Evolutionary conservation across 2,329 filamentous ascomycete species (phyloP).

Genomic region (Alternaria burnsii): DNA sequence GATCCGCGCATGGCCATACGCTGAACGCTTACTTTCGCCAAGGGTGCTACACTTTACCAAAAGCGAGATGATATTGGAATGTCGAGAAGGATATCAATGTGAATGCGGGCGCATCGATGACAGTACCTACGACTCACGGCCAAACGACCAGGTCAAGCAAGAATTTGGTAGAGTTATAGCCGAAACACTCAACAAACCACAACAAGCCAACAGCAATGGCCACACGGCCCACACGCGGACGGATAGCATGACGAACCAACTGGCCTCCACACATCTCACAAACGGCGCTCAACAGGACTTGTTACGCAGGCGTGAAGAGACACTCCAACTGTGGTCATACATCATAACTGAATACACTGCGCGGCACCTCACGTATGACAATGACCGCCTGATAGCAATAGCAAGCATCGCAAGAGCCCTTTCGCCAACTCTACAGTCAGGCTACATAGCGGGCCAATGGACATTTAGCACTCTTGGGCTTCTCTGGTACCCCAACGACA

Average conservation of each 20-base stretch:
- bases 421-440: slow-evolving; percentile 34
- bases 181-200: slow-evolving; percentile 24
- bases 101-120: slow-evolving; percentile 49
- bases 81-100: slow-evolving; percentile 47
- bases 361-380: slow-evolving; percentile 44
- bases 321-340: slow-evolving; percentile 47
- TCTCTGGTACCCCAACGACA: slow-evolving; percentile 48
- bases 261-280: slow-evolving; percentile 38
- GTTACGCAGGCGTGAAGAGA: slow-evolving; percentile 35
- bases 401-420: slow-evolving; percentile 43
- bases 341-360: slow-evolving; percentile 49
- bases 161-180: slow-evolving; percentile 39
- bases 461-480: slow-evolving; percentile 46
- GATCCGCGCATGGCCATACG: slow-evolving; percentile 46
- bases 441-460: slow-evolving; percentile 50
- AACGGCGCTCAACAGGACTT: slow-evolving; percentile 28
- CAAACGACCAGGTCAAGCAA: slow-evolving; percentile 47
- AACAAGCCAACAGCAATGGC: slow-evolving; percentile 15
- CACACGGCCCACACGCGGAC: slow-evolving; percentile 27
- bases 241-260: slow-evolving; percentile 40
- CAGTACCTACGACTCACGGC: slow-evolving; percentile 39
- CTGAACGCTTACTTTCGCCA: slow-evolving; percentile 43
- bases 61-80: slow-evolving; percentile 50
- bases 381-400: slow-evolving; percentile 44
- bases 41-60: slow-evolving; percentile 47